Evolutionary conservation across 768 basidiomycete species (phyloP).

Genomic region (Piloderma croceum): DNA sequence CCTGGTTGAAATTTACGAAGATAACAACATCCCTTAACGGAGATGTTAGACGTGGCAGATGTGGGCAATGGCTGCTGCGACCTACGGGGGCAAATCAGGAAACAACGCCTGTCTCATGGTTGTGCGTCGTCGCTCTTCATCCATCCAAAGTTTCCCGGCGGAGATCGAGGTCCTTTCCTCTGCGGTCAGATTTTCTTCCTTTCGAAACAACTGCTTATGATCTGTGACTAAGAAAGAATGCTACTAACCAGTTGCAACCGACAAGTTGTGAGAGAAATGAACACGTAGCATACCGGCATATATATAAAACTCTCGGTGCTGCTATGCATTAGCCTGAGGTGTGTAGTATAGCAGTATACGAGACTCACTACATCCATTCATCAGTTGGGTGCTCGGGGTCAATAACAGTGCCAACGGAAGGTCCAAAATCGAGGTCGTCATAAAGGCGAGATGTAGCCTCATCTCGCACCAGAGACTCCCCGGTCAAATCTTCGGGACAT

Average conservation of each 20-base stretch:
- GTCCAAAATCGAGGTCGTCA: constrained; percentile 22
- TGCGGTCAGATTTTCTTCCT: constrained; percentile 18
- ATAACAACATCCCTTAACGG: constrained; percentile 23
- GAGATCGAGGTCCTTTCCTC: constrained; percentile 11
- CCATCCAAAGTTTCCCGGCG: constrained; percentile 28
- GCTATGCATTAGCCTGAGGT: constrained; percentile 6
- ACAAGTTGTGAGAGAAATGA: constrained; percentile 2
- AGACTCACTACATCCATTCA: constrained; percentile 41
- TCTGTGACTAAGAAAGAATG: constrained; percentile 47
- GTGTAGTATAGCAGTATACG: neutral
- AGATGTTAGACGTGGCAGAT: no score
- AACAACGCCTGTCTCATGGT: constrained; percentile 35
- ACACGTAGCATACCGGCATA: constrained; percentile 34
- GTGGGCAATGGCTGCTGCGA: no score
- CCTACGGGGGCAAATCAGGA: constrained; percentile 38
- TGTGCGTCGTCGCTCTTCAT: constrained; percentile 34
- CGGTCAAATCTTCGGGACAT: constrained; percentile 37
- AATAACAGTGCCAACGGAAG: constrained; percentile 31
- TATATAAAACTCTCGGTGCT: constrained; percentile 43
- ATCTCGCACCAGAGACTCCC: constrained; percentile 24
- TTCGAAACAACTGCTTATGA: constrained; percentile 40
- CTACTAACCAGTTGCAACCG: constrained; percentile 21
- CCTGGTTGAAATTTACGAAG: constrained; percentile 53
- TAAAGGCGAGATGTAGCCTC: constrained; percentile 4
- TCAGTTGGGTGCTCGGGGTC: constrained; percentile 36